These are phyloP conservation scores for Candida sp. DNA, from an alignment of 1,139 yeast species.

Conservation along the genomic window DNA sequence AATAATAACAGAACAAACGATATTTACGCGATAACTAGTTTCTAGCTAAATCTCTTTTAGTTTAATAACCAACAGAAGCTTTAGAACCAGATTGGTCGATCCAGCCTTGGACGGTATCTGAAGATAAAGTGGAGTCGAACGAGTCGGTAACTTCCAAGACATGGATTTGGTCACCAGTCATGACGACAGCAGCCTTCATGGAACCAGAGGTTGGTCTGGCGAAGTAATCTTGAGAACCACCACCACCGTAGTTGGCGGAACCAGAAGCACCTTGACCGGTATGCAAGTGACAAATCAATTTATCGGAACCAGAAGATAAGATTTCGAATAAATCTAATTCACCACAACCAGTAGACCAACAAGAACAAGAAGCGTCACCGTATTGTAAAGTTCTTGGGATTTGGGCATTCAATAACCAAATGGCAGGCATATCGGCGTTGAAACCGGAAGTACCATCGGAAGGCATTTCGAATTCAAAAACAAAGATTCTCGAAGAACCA, in stretches of 20 bases:
- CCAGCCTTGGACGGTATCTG: slow-evolving; percentile 57
- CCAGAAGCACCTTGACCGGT: slow-evolving; percentile 73
- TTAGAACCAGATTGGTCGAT: slow-evolving; percentile 44
- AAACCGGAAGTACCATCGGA: slow-evolving; percentile 23
- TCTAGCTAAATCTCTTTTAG: slow-evolving; percentile 4
- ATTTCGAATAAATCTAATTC: slow-evolving; percentile 82
- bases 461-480: slow-evolving; percentile 72
- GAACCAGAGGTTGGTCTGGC: slow-evolving; percentile 74
- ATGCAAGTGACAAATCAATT: slow-evolving; percentile 81
- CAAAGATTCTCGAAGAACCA: slow-evolving; percentile 64
- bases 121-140: slow-evolving; percentile 53
- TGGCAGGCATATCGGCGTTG: slow-evolving; percentile 69
- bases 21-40: neutral
- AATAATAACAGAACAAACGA: no score
- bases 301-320: slow-evolving; percentile 65
- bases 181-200: slow-evolving; percentile 88
- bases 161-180: slow-evolving; percentile 52
- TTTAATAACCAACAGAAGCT: slow-evolving; percentile 18
- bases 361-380: slow-evolving; percentile 59
- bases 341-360: slow-evolving; percentile 80
- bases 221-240: slow-evolving; percentile 87
- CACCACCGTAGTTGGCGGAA: slow-evolving; percentile 55
- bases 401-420: slow-evolving; percentile 74
- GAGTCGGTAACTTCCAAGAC: slow-evolving; percentile 55
- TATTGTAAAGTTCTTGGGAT: slow-evolving; percentile 81